Conservation (phyloP, 2,329 filamentous ascomycete genomes). For the Fusarium chaquense region DNA sequence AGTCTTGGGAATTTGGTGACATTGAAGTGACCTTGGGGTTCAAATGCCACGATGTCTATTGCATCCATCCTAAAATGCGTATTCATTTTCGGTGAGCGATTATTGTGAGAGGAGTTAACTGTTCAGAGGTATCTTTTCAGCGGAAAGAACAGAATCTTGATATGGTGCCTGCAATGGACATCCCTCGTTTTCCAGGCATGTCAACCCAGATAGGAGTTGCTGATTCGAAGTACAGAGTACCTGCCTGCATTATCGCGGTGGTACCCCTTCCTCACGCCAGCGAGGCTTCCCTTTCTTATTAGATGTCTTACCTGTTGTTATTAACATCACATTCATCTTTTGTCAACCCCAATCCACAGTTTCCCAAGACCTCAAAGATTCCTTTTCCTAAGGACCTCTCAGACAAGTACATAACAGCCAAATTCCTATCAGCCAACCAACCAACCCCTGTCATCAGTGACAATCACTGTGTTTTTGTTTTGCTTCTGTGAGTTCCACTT, state of each 20-base stretch:
- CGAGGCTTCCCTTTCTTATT: slow-evolving; percentile 23
- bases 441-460: slow-evolving; percentile 26
- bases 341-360: slow-evolving; percentile 1
- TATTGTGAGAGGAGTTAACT: slow-evolving; percentile 13
- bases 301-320: slow-evolving; percentile 5
- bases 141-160: background rate
- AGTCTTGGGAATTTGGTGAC: slow-evolving; percentile 31
- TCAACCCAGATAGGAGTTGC: slow-evolving; percentile 8
- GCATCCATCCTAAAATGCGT: slow-evolving; percentile 6
- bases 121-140: background rate
- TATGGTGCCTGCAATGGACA: slow-evolving; percentile 21
- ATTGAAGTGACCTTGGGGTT: slow-evolving; percentile 26
- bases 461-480: slow-evolving; percentile 34
- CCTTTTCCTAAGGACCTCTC: slow-evolving; percentile 18
- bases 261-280: background rate
- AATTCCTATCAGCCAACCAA: slow-evolving; percentile 28
- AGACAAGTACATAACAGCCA: slow-evolving; percentile 20
- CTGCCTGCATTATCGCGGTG: background rate
- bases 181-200: slow-evolving; percentile 14
- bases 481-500: slow-evolving; percentile 39
- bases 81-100: slow-evolving; percentile 31
- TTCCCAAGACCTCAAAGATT: slow-evolving; percentile 1
- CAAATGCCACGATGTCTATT: slow-evolving; percentile 17
- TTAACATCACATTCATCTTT: background rate
- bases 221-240: slow-evolving; percentile 1